phyloP scores from a whole-genome alignment of 768 basidiomycete genomes.

The Boletus rubroflammeus region DNA sequence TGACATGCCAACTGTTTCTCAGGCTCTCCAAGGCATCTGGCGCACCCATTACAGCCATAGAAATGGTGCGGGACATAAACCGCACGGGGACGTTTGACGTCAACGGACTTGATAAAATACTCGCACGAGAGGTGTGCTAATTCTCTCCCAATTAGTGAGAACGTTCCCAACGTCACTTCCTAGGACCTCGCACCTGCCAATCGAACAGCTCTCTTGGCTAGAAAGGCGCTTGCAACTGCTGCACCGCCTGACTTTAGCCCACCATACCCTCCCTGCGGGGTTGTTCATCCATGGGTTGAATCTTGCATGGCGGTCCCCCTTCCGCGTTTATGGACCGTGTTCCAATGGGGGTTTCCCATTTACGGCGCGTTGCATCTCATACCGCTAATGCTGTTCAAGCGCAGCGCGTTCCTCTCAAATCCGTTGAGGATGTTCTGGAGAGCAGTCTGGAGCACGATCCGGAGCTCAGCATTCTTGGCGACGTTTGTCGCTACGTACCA shows the following conservation, averaged over 20 bases:
- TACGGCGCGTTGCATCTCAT: constrained; percentile 91
- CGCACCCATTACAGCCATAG: constrained; percentile 54
- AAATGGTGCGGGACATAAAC: constrained; percentile 59
- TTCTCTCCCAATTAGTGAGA: neutral
- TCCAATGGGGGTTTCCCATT: constrained; percentile 77
- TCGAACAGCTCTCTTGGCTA: constrained; percentile 41
- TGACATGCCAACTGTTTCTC: neutral
- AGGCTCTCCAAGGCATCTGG: constrained; percentile 75
- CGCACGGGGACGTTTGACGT: constrained; percentile 55
- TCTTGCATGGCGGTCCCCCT: constrained; percentile 46
- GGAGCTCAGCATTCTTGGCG: constrained; percentile 86
- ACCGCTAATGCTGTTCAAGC: constrained; percentile 80
- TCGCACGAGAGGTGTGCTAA: constrained; percentile 43
- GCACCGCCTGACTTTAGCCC: constrained; percentile 43
- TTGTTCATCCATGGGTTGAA: constrained; percentile 72
- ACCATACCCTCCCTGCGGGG: constrained; percentile 58
- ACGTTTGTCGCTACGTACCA: constrained; percentile 82
- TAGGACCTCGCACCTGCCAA: constrained; percentile 57
- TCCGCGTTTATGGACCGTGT: constrained; percentile 70
- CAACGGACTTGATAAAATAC: constrained; percentile 51
- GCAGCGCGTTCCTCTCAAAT: constrained; percentile 57
- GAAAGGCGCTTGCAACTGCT: constrained; percentile 37
- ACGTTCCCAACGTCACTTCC: constrained; percentile 5
- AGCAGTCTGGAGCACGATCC: constrained; percentile 65
- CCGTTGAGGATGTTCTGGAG: constrained; percentile 64